Evolutionary conservation across 352 stramenopile genomes (phyloP), one percentile per base, ranked within the genome.

Genomic region (Globisporangium cederbergense): DNA sequence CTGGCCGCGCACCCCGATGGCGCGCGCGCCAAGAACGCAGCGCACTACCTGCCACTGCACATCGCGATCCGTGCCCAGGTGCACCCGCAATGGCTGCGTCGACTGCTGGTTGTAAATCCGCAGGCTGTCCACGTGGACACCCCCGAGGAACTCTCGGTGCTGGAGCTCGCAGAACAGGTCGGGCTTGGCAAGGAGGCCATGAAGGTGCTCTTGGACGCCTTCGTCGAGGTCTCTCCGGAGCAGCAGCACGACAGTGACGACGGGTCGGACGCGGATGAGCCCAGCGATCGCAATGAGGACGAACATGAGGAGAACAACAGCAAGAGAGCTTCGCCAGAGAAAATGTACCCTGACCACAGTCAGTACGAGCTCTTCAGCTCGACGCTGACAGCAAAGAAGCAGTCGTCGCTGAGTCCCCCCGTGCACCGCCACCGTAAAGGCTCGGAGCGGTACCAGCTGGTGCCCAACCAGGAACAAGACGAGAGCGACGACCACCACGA

Each of bases 21-120:
- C 20, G 80, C 82, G 14, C 65, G 66, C 50, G 67, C 71, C 18
- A 86, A 83, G 50, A 95, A 93, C 72, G 79, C 72, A 14, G 86
- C 82, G 32, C 60, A 83, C 30, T 66, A 91, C 52, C 64, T 95
- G 51, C 86, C 86, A 45, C 61, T 95, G 34, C 86, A 95, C 62
- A 95, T 95, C 51, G 86, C 86, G 16, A 93, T 95, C 54, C 77
- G 83, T 32, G 79, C 85, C 3, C 42, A 71, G 2, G 74, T 83
- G 22, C 66, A 77, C 30, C 57, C 75, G 2, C 71, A 70, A n/a
- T 84, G 73, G 71, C 72, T 94, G 16, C 68, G 77, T 4, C 73
- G 77, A 32, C 67, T 94, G 22, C 60, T 91, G 14, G 65, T 71
- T 2, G 77, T 71, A 28, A 91, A 88, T 60, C 83, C 85, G 18